Evolutionary conservation across 2,329 filamentous ascomycete genomes (phyloP).

Genomic region (Orbilia ellipsospora): DNA sequence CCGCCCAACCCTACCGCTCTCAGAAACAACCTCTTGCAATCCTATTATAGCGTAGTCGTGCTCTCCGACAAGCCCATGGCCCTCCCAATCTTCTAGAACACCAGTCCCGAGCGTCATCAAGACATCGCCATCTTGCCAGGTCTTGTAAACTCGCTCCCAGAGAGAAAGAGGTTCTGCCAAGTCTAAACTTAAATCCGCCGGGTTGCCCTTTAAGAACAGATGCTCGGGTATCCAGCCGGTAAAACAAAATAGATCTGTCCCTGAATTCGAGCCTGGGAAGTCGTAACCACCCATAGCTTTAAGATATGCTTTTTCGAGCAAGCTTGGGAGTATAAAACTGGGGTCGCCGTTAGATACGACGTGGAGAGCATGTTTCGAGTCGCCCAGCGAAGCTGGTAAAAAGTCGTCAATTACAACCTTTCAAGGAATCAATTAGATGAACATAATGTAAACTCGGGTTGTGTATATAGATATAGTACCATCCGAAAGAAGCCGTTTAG

Average conservation of each 20-base stretch:
- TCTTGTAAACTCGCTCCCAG: constrained; percentile 80
- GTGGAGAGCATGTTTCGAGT: constrained; percentile 75
- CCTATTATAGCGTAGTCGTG: constrained; percentile 95
- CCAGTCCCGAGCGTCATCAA: constrained; percentile 92
- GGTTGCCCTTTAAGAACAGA: constrained; percentile 81
- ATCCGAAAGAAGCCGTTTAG: constrained; percentile 90
- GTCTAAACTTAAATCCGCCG: constrained; percentile 66
- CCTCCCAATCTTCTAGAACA: constrained; percentile 80
- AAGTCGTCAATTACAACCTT: constrained; percentile 87
- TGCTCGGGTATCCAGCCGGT: constrained; percentile 98
- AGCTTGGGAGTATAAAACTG: constrained; percentile 85
- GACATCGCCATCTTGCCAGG: constrained; percentile 81
- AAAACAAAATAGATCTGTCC: constrained; percentile 90
- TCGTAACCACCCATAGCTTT: constrained; percentile 97
- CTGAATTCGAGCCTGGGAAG: constrained; percentile 96
- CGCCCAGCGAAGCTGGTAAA: constrained; percentile 79
- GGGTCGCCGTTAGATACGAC: constrained; percentile 88
- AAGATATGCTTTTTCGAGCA: constrained; percentile 95
- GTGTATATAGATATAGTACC: constrained; percentile 39
- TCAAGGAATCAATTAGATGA: constrained; percentile 60
- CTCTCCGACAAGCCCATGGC: constrained; percentile 83
- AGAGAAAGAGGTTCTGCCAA: constrained; percentile 79
- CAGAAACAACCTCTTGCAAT: constrained; percentile 69
- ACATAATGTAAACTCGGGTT: background rate
- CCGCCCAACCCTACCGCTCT: constrained; percentile 68